Base-by-base conservation (phyloP, 768 basidiomycete genomes). In the Roridomyces roridus region DNA sequence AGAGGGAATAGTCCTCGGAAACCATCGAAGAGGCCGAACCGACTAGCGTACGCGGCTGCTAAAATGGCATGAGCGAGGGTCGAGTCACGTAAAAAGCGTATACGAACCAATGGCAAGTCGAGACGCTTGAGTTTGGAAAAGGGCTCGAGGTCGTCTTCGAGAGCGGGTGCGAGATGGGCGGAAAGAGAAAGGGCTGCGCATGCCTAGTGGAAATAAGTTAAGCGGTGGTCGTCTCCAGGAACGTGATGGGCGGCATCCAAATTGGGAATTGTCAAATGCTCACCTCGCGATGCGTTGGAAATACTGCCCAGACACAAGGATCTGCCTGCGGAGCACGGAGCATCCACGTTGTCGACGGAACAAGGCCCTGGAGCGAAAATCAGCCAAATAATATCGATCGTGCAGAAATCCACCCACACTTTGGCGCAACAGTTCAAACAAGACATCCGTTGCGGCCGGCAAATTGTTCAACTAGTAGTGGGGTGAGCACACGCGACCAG, bases 141-240 rank as follows among this genome's bases (percentile, higher is more conserved):
- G 9, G 86, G 85, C 64, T 87, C 82, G 35, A 89, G 76, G 64
- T 89, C 86, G 50, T 70, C 70, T 67, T 88, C 86, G 44, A 87
- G 80, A 29, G 86, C 88, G 40, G 86, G 77, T 14, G 80, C 70
- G 35, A 82, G 69, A 46, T 78, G 72, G 36, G 73, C 72, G 35
- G 82, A 77, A 54, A 86, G 76, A 31, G 79, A 74, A 53, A 88
- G 84, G 42, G 82, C 81, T 53, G 76, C 72, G 48, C 75, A 73
- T 29, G 87, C 88, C 86, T 89, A 71, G 7, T 3, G 46, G 18
- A 44, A 20, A 43, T 24, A 44, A 23, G 20, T 24, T 10, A 51
- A 23, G 18, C 18, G 51, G 46, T 54, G 9, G 48, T 12, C 37
- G 60, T 57, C 52, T 45, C 51, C 46, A 53, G 55, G 50, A 44